Evolutionary conservation across 78 protist genomes (phyloP).

Genomic region (Paratrimastix pyriformis): DNA sequence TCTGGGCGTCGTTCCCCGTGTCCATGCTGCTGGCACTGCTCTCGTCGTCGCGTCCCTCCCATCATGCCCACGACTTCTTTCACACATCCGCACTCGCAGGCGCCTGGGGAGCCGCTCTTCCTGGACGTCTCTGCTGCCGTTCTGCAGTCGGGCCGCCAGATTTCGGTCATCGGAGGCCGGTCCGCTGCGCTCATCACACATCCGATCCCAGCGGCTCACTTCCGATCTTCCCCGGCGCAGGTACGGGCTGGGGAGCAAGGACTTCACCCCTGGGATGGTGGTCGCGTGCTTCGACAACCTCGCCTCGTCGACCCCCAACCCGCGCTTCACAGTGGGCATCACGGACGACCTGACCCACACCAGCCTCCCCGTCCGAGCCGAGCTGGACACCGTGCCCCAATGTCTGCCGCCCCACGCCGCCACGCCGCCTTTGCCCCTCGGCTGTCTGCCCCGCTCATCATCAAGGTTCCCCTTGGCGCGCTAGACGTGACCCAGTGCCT

Average conservation of each 20-base stretch:
- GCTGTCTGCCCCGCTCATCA: no score
- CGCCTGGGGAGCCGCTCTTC: constrained; percentile 56
- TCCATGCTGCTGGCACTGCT: no score
- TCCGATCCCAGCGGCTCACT: background rate
- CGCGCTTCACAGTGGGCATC: constrained; percentile 56
- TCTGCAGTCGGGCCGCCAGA: background rate
- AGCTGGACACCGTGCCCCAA: constrained; percentile 31
- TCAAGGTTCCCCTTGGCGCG: no score
- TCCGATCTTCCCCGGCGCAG: constrained; percentile 41
- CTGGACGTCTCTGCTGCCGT: constrained; percentile 35
- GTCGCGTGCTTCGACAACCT: constrained; percentile 50
- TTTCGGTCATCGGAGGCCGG: constrained; percentile 43
- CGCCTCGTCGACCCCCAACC: constrained; percentile 3
- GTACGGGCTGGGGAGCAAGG: constrained; percentile 56
- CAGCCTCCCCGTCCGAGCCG: constrained; percentile 18
- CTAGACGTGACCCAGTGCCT: constrained; percentile 40
- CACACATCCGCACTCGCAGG: no score
- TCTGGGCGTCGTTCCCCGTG: no score
- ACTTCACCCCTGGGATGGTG: constrained; percentile 44
- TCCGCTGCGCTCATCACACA: no score
- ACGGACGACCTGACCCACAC: constrained; percentile 50
- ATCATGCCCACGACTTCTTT: no score
- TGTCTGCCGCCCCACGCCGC: no score
- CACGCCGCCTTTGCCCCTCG: no score
- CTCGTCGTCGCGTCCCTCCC: no score